Evolutionary conservation across 2,329 filamentous ascomycete genomes (phyloP), one percentile per base, ranked within the genome.

Genomic region (Colletotrichum spinosum): DNA sequence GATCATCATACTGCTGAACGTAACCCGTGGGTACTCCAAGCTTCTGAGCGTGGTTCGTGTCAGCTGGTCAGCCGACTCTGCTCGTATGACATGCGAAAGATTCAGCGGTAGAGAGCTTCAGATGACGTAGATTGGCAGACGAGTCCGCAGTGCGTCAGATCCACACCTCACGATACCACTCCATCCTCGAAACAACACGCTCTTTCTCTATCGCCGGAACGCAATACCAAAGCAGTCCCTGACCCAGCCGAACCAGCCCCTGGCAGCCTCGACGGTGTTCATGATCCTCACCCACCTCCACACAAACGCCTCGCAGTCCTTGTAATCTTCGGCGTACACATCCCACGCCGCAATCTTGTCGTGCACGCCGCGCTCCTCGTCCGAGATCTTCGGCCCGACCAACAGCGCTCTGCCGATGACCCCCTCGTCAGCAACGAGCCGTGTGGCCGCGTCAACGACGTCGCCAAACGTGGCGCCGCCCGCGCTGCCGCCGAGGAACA

Each of bases 361-460:
- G n/a, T 34, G 37, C 4, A 35, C 35, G 4, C 34, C 52, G 12
- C 25, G 37, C 13, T 41, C 49, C 9, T 50, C 48, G 2, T 56
- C 60, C 57, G 46, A 39, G 13, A 72, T 55, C 49, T 88, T 74
- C 58, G 82, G 85, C 7, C 86, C 87, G 49, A 91, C 78, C 37
- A 83, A 79, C 55, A 92, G 76, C 4, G 83, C 82, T 60, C 88
- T 78, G 2, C 89, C 89, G 8, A 82, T 76, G 51, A 91, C 83
- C 37, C 76, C 73, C 42, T 83, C 81, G 70, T 90, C 87, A 0
- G 88, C 86, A 50, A 88, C 81, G 39, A 92, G 79, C 48, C 88
- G 80, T 13, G 87, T 90, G 0, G 80, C 87, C 4, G 88, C 88
- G 67, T 90, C 86, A 2, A 91, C 81, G 1, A 91, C 89, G 71